Base-by-base conservation (phyloP, 371 early-diverging fungal species). In the Zychaea mexicana region DNA sequence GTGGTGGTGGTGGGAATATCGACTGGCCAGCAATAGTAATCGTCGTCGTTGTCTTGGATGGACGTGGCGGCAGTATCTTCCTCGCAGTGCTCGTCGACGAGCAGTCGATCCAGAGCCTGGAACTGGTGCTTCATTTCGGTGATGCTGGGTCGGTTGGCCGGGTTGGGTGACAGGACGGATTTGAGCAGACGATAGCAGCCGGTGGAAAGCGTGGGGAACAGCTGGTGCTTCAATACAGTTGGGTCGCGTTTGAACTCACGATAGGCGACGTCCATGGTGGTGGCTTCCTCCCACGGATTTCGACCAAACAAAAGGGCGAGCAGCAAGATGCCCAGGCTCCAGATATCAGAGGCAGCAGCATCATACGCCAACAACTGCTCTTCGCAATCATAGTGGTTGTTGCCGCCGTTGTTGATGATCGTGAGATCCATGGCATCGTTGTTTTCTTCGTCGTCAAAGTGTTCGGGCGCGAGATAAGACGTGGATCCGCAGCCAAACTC, bases 401-500 rank as follows among this genome's bases (percentile, higher is more conserved):
- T 52, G 57, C 59, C 67, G 57, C 65, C 68, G 27, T 58, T 28
- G 2, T 38, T 52, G 53, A 55, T 42, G 56, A 10, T 36, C 36
- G 8, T 36, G 36, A 36, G 8, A 36, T 10, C 15, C 70, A 77
- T 52, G 57, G 30, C 19, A 7, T 22, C 17, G 31, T 55, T 33
- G 52, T 49, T 45, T 15, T 62, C 54, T n/a, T 85, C 88, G 38
- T 85, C 85, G 3, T 86, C 81, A 67, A 88, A 83, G 60, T 85
- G 85, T 53, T 88, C 89, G 32, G 89, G 89, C 13, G 85, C 85
- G 56, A 88, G 77, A 59, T 88, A 88, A 63, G 89, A 83, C 42
- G 89, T 84, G 36, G 86, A 85, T 3, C 95, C 95, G 70, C 91
- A 90, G 7, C 94, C 94, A 64, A 87, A 86, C 66, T 93, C 94